phyloP scores from a whole-genome alignment of 148 eudicot genomes.

The Persicaria tinctoria region DNA sequence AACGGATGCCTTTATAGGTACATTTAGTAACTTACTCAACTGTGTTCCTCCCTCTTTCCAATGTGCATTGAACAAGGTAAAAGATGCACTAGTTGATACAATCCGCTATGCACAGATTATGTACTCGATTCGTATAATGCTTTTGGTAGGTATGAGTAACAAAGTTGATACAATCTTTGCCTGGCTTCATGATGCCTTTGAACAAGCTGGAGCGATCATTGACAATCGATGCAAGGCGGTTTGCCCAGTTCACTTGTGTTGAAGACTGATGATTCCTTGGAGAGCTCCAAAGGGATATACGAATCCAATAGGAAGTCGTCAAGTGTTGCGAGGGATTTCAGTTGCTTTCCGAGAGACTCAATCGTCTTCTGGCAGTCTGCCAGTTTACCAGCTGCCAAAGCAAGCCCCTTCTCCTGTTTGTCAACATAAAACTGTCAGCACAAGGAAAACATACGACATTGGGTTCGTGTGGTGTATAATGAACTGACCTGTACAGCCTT shows the following conservation, averaged over 20 bases:
- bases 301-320: conserved; percentile 59
- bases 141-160: not conserved
- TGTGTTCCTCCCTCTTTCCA: not conserved
- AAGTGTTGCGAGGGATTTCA: conserved; percentile 62
- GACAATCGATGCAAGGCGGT: conserved; percentile 1
- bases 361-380: conserved; percentile 85
- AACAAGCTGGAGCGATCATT: not conserved
- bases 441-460: not conserved
- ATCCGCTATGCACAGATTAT: conserved; percentile 6
- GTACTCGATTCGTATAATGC: not conserved
- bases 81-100: conserved; percentile 1
- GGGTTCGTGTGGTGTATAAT: not conserved
- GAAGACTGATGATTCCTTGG: conserved; percentile 7
- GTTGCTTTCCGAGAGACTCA: conserved; percentile 63
- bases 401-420: conserved; percentile 64
- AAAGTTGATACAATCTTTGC: not conserved
- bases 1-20: not conserved
- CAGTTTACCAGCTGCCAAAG: conserved; percentile 50
- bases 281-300: conserved; percentile 19
- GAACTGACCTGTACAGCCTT: conserved; percentile 54
- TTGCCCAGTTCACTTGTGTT: conserved; percentile 9
- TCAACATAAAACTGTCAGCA: not conserved
- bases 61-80: not conserved
- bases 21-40: not conserved
- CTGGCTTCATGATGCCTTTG: not conserved